These are phyloP conservation scores for Malus sieversii DNA, from an alignment of 306 rosid species.

Conservation along the genomic window DNA sequence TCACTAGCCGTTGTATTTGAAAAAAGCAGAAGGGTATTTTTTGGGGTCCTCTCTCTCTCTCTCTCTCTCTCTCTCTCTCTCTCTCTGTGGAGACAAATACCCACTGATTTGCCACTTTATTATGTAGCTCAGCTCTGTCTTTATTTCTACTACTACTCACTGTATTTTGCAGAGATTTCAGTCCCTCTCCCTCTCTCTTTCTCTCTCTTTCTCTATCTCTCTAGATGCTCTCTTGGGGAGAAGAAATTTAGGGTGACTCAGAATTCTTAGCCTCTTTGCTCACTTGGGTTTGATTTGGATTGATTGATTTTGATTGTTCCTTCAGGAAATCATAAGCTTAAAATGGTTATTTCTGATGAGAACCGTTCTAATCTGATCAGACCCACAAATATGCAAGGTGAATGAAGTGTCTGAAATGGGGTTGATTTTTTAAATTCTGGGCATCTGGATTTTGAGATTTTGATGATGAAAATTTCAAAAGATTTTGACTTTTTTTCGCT, in stretches of 20 bases:
- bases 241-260: background rate
- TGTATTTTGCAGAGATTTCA: background rate
- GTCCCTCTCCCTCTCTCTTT: background rate
- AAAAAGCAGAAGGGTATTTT: slow-evolving; percentile 15
- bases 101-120: slow-evolving; percentile 12
- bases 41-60: background rate
- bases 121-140: background rate
- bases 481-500: slow-evolving; percentile 5
- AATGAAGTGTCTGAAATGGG: background rate
- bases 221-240: too few relatives aligned
- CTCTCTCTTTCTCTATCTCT: background rate
- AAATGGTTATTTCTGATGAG: slow-evolving; percentile 53
- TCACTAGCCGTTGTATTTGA: slow-evolving; percentile 90
- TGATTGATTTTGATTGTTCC: background rate
- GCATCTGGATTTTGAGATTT: background rate
- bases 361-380: slow-evolving; percentile 45
- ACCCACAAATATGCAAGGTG: slow-evolving; percentile 56
- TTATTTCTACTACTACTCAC: background rate
- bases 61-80: background rate
- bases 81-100: slow-evolving; percentile 31
- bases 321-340: slow-evolving; percentile 1
- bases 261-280: background rate
- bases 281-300: slow-evolving; percentile 2
- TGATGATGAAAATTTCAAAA: slow-evolving; percentile 1
- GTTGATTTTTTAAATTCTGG: background rate